These are phyloP conservation scores for Leccinellum rugosiceps DNA, from an alignment of 768 basidiomycete species.

Conservation along the genomic window DNA sequence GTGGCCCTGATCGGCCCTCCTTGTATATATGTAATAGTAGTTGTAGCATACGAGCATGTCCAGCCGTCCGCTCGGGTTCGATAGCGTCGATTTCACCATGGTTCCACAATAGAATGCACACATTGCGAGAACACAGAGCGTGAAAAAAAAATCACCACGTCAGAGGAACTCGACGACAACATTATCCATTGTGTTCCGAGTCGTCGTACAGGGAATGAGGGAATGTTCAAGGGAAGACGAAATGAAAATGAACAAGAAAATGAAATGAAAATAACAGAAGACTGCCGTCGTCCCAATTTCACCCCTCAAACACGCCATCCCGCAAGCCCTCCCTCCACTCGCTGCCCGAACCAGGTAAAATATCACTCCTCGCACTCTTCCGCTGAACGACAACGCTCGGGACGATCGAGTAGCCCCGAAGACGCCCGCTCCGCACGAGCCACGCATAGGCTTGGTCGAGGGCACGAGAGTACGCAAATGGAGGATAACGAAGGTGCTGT, in stretches of 20 bases:
- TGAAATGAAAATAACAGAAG: neutral
- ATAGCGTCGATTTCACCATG: neutral
- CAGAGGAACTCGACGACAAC: neutral
- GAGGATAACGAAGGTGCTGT: conserved; percentile 54
- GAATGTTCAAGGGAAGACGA: neutral
- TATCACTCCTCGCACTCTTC: conserved; percentile 57
- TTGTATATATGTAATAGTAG: neutral
- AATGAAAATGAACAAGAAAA: neutral
- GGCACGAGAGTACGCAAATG: conserved; percentile 75
- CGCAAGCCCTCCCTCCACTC: conserved; percentile 51
- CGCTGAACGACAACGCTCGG: conserved; percentile 67
- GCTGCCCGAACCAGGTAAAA: conserved; percentile 47
- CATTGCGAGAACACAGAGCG: neutral
- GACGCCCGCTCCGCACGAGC: conserved; percentile 53
- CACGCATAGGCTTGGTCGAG: conserved; percentile 72
- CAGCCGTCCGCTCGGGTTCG: neutral
- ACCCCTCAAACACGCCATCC: conserved; percentile 42
- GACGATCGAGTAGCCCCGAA: conserved; percentile 62
- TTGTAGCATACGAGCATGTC: neutral
- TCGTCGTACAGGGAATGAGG: neutral
- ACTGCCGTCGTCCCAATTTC: neutral
- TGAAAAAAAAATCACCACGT: too few species aligned
- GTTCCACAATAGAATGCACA: neutral
- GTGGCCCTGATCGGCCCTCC: neutral
- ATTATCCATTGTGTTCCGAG: neutral